A percentile compares a stretch with the other conserved stretches of the same genome.
These are phyloP conservation scores for Triticum monococcum DNA, from an alignment of 176 grass and related monocot species.

Conservation along the genomic window DNA sequence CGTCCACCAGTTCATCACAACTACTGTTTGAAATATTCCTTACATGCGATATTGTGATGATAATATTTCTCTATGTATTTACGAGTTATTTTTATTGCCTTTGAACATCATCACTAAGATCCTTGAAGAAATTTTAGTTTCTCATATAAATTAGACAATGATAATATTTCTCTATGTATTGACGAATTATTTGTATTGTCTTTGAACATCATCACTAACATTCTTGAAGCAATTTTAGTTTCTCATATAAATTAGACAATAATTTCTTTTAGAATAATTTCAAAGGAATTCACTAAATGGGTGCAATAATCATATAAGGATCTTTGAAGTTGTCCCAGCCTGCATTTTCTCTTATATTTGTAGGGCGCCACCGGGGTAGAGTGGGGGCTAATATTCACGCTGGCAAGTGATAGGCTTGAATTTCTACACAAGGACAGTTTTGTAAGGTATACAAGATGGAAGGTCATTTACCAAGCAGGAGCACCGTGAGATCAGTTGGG, in stretches of 20 bases:
- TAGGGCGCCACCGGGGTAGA: slow-evolving; percentile 37
- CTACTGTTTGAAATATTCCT: not conserved
- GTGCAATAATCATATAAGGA: not conserved
- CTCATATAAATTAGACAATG: not conserved
- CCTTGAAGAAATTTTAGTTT: not conserved
- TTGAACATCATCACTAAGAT: not conserved
- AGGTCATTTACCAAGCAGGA: slow-evolving; percentile 51
- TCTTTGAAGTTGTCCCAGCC: not conserved
- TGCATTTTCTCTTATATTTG: not conserved
- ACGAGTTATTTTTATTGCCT: too few relatives aligned
- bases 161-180: not conserved
- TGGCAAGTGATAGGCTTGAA: slow-evolving; percentile 49
- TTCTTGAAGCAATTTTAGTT: not conserved
- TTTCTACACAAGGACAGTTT: slow-evolving; percentile 58
- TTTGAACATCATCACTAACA: not conserved
- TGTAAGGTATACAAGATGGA: slow-evolving; percentile 54
- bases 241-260: not conserved
- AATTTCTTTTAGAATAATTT: not conserved
- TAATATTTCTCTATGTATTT: not conserved
- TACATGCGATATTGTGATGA: not conserved
- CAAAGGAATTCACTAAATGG: not conserved
- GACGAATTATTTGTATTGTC: too few relatives aligned
- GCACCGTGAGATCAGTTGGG: too few relatives aligned
- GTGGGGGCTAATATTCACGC: slow-evolving; percentile 42
- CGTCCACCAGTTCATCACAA: not conserved